Evolutionary conservation across 2,329 filamentous ascomycete species (phyloP).

Genomic region (Thelonectria discophora): DNA sequence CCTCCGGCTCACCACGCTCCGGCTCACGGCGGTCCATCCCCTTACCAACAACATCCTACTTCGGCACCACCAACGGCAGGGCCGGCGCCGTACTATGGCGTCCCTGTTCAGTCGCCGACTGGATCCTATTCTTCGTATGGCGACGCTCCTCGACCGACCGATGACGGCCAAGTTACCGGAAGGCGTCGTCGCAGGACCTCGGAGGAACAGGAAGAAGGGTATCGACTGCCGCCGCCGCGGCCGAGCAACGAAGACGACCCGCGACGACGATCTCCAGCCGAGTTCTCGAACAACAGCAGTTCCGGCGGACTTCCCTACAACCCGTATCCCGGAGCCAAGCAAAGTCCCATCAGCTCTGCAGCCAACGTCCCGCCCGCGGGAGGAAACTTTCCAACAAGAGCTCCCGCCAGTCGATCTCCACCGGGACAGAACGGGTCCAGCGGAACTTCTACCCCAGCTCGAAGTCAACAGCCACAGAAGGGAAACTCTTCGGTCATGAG

Average conservation of each 20-base stretch:
- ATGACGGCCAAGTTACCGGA: slow-evolving; percentile 45
- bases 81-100: slow-evolving; percentile 52
- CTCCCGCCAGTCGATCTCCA: slow-evolving; percentile 50
- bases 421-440: slow-evolving; percentile 48
- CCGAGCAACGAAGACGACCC: slow-evolving; percentile 58
- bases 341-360: slow-evolving; percentile 52
- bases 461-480: slow-evolving; percentile 35
- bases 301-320: slow-evolving; percentile 54
- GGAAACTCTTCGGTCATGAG: slow-evolving; percentile 59
- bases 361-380: slow-evolving; percentile 43
- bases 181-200: slow-evolving; percentile 50
- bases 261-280: slow-evolving; percentile 61
- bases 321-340: slow-evolving; percentile 48
- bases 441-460: slow-evolving; percentile 48
- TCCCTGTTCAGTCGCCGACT: slow-evolving; percentile 55
- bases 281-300: slow-evolving; percentile 58
- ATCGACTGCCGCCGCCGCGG: slow-evolving; percentile 57
- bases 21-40: background rate
- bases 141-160: slow-evolving; percentile 41
- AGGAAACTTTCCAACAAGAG: slow-evolving; percentile 35
- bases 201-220: slow-evolving; percentile 52
- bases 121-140: slow-evolving; percentile 53
- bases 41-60: slow-evolving; percentile 31
- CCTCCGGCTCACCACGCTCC: slow-evolving; percentile 23
- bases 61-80: slow-evolving; percentile 45